A percentile compares a stretch with the other conserved stretches of the same genome.
These are phyloP conservation scores for Umbilicus rupestris DNA, from an alignment of 164 flowering plant species.

Conservation along the genomic window DNA sequence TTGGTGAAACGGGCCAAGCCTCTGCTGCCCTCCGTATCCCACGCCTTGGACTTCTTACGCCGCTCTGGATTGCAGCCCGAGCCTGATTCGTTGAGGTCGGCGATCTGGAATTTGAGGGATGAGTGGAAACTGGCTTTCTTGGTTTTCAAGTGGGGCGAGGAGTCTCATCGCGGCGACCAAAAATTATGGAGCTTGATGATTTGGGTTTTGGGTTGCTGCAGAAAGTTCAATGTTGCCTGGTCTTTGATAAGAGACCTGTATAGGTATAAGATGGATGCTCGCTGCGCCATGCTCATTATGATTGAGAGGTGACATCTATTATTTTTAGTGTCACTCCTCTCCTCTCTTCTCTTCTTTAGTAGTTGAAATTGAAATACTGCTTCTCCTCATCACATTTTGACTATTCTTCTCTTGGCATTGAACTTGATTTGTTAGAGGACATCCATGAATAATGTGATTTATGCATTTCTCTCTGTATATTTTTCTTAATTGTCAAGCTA, in stretches of 20 bases:
- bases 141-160: conserved; percentile 70
- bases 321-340: background rate
- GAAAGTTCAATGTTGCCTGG: conserved; percentile 69
- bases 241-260: conserved; percentile 46
- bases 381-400: too few relatives aligned
- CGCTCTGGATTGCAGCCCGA: conserved; percentile 32
- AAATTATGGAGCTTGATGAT: conserved; percentile 49
- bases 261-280: conserved; percentile 25
- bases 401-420: too few relatives aligned
- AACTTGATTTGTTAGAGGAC: too few relatives aligned
- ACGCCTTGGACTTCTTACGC: conserved; percentile 40
- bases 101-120: conserved; percentile 51
- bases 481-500: background rate
- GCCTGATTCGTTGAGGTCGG: conserved; percentile 29
- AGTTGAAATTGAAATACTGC: too few relatives aligned
- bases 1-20: conserved; percentile 22
- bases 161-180: conserved; percentile 24
- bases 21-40: conserved; percentile 29
- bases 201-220: conserved; percentile 61
- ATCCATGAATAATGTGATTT: too few relatives aligned
- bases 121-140: conserved; percentile 65
- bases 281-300: conserved; percentile 50
- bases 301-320: conserved; percentile 50
- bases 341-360: too few relatives aligned
- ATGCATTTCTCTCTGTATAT: background rate